These are phyloP conservation scores for Nepenthes gracilis DNA, from an alignment of 148 eudicot genomes.

Conservation along the genomic window DNA sequence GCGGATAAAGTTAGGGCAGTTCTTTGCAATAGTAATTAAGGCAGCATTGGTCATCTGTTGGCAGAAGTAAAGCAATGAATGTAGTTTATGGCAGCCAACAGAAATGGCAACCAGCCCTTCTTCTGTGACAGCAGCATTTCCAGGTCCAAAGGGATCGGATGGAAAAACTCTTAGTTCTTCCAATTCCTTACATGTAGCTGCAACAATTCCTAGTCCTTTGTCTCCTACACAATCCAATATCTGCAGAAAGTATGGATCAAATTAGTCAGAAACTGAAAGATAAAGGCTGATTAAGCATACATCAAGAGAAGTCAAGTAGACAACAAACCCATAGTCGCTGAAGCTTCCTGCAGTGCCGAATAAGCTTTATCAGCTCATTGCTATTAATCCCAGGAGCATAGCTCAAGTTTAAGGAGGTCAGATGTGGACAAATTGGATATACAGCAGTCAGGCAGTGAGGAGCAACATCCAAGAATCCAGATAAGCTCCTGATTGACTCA, in stretches of 20 bases:
- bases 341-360: conserved; percentile 55
- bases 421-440: conserved; percentile 50
- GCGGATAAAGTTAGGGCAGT: conserved; percentile 64
- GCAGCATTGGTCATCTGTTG: conserved; percentile 83
- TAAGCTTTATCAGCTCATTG: conserved; percentile 50
- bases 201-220: conserved; percentile 51
- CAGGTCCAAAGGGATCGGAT: conserved; percentile 42
- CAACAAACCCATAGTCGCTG: conserved; percentile 62
- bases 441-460: conserved; percentile 51
- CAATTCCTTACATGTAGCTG: conserved; percentile 65
- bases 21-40: conserved; percentile 54
- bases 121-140: conserved; percentile 52
- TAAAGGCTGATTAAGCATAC: background rate
- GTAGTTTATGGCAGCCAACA: conserved; percentile 69
- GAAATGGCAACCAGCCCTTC: conserved; percentile 76
- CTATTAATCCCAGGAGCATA: conserved; percentile 62
- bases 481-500: conserved; percentile 54
- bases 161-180: conserved; percentile 85
- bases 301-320: background rate
- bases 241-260: conserved; percentile 20
- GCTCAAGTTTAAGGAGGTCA: conserved; percentile 67
- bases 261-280: background rate
- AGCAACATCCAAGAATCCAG: conserved; percentile 63
- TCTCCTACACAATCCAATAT: conserved; percentile 69
- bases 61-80: conserved; percentile 69